Conservation (phyloP, 768 basidiomycete genomes). For the Suillus variegatus region DNA sequence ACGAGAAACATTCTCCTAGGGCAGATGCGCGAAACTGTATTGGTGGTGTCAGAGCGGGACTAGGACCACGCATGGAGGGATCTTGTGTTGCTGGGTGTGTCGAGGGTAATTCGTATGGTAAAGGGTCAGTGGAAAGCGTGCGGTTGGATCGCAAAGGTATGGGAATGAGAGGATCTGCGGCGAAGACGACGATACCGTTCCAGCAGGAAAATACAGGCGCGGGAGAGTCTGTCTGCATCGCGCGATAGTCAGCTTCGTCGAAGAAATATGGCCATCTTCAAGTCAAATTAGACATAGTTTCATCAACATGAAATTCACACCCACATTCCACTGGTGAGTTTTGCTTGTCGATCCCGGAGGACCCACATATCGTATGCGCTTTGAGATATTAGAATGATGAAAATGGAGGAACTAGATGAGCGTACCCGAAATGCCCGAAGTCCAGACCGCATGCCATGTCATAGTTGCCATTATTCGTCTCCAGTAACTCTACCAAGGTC, state of each 20-base stretch:
- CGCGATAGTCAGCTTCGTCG: conserved; percentile 35
- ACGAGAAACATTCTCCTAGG: conserved; percentile 35
- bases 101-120: conserved; percentile 27
- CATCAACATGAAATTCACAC: neutral
- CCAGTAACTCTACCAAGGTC: conserved; percentile 39
- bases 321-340: conserved; percentile 18
- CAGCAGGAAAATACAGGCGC: conserved; percentile 47
- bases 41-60: conserved; percentile 34
- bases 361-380: conserved; percentile 42
- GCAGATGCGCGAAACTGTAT: conserved; percentile 32
- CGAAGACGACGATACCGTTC: conserved; percentile 46
- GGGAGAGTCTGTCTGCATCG: conserved; percentile 39
- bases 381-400: neutral
- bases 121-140: conserved; percentile 36
- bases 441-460: conserved; percentile 48
- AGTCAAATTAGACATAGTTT: neutral
- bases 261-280: conserved; percentile 44
- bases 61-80: conserved; percentile 17
- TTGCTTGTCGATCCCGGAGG: conserved; percentile 35
- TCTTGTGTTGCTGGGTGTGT: conserved; percentile 30
- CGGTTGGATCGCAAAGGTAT: conserved; percentile 37
- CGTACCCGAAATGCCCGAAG: conserved; percentile 34
- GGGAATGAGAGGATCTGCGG: conserved; percentile 43
- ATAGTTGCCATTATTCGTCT: conserved; percentile 38
- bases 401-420: neutral